A percentile compares a stretch with the other conserved stretches of the same genome.
Conservation (phyloP, 306 rosid genomes). For the Gastrolobium villosum region DNA sequence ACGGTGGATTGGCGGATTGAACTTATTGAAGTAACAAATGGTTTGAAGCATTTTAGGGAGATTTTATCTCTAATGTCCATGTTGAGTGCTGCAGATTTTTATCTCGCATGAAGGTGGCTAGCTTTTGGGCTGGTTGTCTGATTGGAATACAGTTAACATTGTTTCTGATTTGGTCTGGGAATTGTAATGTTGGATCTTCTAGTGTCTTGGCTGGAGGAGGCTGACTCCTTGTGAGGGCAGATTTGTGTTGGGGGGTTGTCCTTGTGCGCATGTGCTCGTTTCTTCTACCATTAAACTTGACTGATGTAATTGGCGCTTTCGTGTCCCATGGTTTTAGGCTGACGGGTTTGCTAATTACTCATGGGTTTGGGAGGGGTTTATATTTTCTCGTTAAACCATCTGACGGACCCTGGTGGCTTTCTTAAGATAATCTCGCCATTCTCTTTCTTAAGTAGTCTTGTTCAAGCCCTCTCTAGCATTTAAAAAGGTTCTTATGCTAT, state of each 20-base stretch:
- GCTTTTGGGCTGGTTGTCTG: constrained; percentile 2
- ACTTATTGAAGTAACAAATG: neutral
- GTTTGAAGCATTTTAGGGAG: constrained; percentile 5
- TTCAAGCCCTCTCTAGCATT: no score
- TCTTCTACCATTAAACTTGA: neutral
- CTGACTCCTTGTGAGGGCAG: neutral
- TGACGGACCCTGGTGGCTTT: no score
- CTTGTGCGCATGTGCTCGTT: neutral
- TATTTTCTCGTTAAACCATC: no score
- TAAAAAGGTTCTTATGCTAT: neutral
- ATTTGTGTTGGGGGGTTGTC: neutral
- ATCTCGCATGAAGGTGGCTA: neutral
- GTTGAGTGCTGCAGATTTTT: neutral
- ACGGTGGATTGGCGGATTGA: neutral
- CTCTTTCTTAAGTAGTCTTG: no score
- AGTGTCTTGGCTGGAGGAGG: neutral
- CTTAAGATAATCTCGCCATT: no score
- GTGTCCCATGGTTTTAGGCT: neutral
- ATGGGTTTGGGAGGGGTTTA: no score
- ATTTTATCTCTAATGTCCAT: neutral
- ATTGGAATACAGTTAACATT: neutral
- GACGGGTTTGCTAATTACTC: neutral
- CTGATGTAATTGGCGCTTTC: neutral
- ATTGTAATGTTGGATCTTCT: constrained; percentile 5
- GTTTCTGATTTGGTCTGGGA: neutral